phyloP scores from a whole-genome alignment of 768 basidiomycete species.

The Lactifluus hygrophoroides region DNA sequence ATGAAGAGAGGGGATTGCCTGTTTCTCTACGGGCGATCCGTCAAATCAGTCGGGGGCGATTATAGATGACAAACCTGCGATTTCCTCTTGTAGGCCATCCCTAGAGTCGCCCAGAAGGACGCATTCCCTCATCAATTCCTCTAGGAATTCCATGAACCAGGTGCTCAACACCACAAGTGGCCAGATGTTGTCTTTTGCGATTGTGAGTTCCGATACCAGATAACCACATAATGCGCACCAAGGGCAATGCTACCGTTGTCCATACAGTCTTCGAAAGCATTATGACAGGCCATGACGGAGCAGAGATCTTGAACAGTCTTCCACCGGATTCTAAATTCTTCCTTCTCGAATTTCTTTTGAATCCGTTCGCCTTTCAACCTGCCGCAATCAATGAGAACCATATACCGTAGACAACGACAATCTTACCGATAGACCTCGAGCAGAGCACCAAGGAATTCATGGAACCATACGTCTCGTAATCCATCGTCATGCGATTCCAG shows the following conservation, averaged over 20 bases:
- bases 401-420: not conserved
- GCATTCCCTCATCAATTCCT: slow-evolving; percentile 51
- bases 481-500: slow-evolving; percentile 40
- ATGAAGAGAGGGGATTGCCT: not conserved
- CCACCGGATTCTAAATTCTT: slow-evolving; percentile 41
- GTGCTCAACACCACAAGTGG: slow-evolving; percentile 52
- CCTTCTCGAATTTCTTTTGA: slow-evolving; percentile 30
- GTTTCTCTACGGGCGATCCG: not conserved
- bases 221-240: slow-evolving; percentile 32
- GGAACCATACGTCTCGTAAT: slow-evolving; percentile 33
- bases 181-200: slow-evolving; percentile 56
- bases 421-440: slow-evolving; percentile 32
- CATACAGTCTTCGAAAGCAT: slow-evolving; percentile 59
- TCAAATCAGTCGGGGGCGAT: not conserved
- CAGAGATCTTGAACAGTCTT: slow-evolving; percentile 58
- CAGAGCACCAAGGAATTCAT: slow-evolving; percentile 45
- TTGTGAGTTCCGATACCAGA: not conserved
- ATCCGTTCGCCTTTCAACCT: slow-evolving; percentile 30
- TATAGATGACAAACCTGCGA: not conserved
- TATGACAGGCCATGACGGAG: slow-evolving; percentile 49
- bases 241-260: slow-evolving; percentile 56
- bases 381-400: not conserved
- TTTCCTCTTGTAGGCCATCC: slow-evolving; percentile 3
- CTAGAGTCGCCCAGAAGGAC: slow-evolving; percentile 29
- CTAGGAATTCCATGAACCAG: slow-evolving; percentile 56